Conservation (phyloP, 2,329 filamentous ascomycete species). For the Pseudogymnoascus sp. region DNA sequence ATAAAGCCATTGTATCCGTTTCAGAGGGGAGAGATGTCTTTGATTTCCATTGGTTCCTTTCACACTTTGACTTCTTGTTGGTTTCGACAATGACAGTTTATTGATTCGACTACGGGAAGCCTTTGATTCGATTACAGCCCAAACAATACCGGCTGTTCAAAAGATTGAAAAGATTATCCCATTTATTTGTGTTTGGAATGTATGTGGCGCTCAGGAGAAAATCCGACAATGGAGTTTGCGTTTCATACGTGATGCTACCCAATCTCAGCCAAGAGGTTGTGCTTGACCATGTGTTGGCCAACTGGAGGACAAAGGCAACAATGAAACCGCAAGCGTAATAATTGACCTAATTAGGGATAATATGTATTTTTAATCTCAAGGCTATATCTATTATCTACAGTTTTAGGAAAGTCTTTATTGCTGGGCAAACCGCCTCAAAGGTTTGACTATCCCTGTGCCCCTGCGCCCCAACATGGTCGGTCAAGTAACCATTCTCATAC, state of each 20-base stretch:
- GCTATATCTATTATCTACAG: background rate
- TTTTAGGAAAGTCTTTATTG: background rate
- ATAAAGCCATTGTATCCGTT: background rate
- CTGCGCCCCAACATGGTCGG: background rate
- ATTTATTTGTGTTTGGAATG: background rate
- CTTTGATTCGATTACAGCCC: background rate
- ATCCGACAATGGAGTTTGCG: background rate
- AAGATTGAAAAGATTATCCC: background rate
- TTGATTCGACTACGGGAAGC: background rate
- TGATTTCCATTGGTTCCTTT: background rate
- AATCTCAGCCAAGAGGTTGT: background rate
- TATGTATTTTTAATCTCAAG: background rate
- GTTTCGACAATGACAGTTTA: background rate
- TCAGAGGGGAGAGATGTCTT: background rate
- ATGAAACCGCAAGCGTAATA: background rate
- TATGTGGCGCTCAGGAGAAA: background rate
- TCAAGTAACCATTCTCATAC: background rate
- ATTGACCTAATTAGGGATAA: background rate
- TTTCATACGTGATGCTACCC: background rate
- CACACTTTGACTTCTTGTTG: background rate
- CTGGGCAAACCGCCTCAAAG: background rate
- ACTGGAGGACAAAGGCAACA: background rate
- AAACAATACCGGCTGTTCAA: background rate
- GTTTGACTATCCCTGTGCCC: background rate
- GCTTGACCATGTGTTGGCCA: background rate